phyloP scores from a whole-genome alignment of 805 yeast genomes.

The Saturnispora sanitii region DNA sequence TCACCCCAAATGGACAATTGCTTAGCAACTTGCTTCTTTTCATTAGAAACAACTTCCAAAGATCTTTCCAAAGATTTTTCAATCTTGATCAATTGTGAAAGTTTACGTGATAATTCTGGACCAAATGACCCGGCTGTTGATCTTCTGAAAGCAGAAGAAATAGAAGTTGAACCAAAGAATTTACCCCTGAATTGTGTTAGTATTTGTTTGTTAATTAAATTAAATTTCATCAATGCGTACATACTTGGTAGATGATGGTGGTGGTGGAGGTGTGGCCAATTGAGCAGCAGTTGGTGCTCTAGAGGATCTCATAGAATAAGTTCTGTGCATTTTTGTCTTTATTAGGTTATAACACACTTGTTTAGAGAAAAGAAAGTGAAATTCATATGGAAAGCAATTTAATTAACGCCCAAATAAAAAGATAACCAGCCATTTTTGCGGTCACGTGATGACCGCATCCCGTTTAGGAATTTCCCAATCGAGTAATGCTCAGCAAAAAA shows the following conservation, averaged over 20 bases:
- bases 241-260: slow-evolving; percentile 68
- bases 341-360: neutral
- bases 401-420: no score
- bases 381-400: no score
- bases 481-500: no score
- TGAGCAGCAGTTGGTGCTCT: slow-evolving; percentile 98
- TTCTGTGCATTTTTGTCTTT: slow-evolving; percentile 79
- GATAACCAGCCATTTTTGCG: slow-evolving; percentile 6
- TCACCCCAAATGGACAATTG: slow-evolving; percentile 98
- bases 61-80: slow-evolving; percentile 95
- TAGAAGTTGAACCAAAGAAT: slow-evolving; percentile 67
- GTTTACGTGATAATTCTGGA: slow-evolving; percentile 88
- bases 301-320: slow-evolving; percentile 88
- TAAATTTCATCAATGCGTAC: slow-evolving; percentile 8
- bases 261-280: slow-evolving; percentile 92
- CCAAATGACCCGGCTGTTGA: slow-evolving; percentile 86
- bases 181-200: slow-evolving; percentile 31
- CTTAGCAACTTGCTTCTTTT: slow-evolving; percentile 93
- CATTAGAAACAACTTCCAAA: slow-evolving; percentile 84
- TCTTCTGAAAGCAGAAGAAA: slow-evolving; percentile 65
- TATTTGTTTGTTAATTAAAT: slow-evolving; percentile 1
- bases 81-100: slow-evolving; percentile 86
- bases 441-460: slow-evolving; percentile 1
- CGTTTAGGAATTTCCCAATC: slow-evolving; percentile 2
- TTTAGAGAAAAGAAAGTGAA: neutral